Conservation (phyloP, 371 early-diverging fungal species). For the Gilbertella persicaria region DNA sequence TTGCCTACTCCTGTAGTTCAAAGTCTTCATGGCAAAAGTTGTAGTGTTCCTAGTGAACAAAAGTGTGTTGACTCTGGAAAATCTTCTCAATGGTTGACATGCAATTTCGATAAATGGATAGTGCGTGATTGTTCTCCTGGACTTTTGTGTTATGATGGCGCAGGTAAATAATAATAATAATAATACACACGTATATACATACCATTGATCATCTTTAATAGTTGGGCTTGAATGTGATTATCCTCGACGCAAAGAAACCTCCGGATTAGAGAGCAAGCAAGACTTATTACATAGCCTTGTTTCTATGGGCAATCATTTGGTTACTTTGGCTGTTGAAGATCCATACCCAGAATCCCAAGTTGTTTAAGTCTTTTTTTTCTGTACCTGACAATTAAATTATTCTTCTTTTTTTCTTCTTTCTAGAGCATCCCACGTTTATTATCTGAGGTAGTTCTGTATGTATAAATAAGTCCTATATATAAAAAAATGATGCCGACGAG, state of each 20-base stretch:
- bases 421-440: too few relatives aligned
- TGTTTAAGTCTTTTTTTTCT: neutral
- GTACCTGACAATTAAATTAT: too few relatives aligned
- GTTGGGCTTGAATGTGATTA: too few relatives aligned
- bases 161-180: too few relatives aligned
- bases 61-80: slow-evolving; percentile 29
- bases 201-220: too few relatives aligned
- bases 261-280: too few relatives aligned
- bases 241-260: too few relatives aligned
- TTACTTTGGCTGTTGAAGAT: neutral
- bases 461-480: too few relatives aligned
- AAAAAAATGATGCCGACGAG: too few relatives aligned
- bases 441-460: too few relatives aligned
- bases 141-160: slow-evolving; percentile 27
- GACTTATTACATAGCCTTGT: too few relatives aligned
- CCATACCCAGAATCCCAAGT: neutral
- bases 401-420: neutral
- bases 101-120: slow-evolving; percentile 32
- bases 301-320: neutral
- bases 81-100: slow-evolving; percentile 33
- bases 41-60: slow-evolving; percentile 18
- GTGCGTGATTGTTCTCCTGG: slow-evolving; percentile 29
- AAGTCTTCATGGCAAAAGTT: slow-evolving; percentile 2
- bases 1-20: neutral
- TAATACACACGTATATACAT: too few relatives aligned